These are phyloP conservation scores for Parmales sp. DNA, from an alignment of 108 stramenopile genomes.

Conservation along the genomic window DNA sequence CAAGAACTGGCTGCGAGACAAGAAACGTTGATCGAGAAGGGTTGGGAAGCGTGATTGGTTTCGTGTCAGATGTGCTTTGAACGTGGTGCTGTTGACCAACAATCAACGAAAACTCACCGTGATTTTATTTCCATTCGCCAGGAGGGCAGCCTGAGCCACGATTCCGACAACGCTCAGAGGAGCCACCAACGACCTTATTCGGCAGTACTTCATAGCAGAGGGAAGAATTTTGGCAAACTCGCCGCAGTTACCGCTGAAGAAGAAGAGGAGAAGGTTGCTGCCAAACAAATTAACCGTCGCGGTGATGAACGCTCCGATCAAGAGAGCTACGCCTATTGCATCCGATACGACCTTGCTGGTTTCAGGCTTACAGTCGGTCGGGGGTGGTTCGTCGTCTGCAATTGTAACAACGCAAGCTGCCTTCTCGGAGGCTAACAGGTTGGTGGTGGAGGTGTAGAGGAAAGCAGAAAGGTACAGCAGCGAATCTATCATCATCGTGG, in stretches of 20 bases:
- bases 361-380: not conserved
- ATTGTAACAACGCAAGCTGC: not conserved
- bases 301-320: not conserved
- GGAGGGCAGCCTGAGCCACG: constrained; percentile 61
- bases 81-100: not conserved
- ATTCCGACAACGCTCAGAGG: constrained; percentile 56
- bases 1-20: constrained; percentile 49
- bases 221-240: constrained; percentile 24
- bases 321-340: not conserved
- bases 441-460: constrained; percentile 86
- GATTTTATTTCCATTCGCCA: not conserved
- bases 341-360: not conserved
- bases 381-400: no score
- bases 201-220: constrained; percentile 50
- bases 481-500: constrained; percentile 76
- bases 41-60: not conserved
- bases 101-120: not conserved
- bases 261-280: not conserved
- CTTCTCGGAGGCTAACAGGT: constrained; percentile 51
- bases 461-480: constrained; percentile 69
- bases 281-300: not conserved
- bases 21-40: not conserved
- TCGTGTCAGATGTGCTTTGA: not conserved
- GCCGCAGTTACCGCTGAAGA: not conserved
- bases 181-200: constrained; percentile 53